Evolutionary conservation across 2,329 filamentous ascomycete species (phyloP), one percentile per base, ranked within the genome.

Genomic region (Calonectria fujianensis): DNA sequence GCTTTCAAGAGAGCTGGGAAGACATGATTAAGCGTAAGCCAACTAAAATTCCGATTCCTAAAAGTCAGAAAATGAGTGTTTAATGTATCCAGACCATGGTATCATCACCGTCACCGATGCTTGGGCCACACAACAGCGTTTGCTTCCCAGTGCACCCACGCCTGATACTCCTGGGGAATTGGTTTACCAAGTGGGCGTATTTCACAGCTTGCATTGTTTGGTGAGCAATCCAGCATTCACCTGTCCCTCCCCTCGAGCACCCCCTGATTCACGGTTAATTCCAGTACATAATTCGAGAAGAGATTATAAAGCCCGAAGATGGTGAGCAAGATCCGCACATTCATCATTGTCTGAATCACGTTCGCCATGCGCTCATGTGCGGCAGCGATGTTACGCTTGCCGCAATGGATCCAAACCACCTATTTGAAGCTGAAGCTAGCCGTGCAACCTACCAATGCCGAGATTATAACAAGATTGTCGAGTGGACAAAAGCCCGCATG

Each of bases 141-240:
- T 57, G 10, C 52, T 59, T 59, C 31, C 32, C 11, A 59, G 54
- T 27, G 54, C 32, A 8, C 32, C 54, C 16, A 32, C 54, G 11
- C 54, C 32, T 3, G 54, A 59, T 27, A 37, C 54, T 1, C 32
- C 54, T 5, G 52, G 52, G 5, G 52, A 57, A 35, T 35, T 24
- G 8, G 29, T 57, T 35, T 57, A 57, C 18, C 52, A 57, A 35
- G 52, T 57, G 3, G 52, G 29, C 6, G 52, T 57, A 8, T 57
- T 57, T n/a, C 52, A 57, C 52, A 57, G 52, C 20, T 35, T 57
- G 31, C 52, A 57, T 31, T 57, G 52, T n/a, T 35, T 57, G 31
- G 52, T 57, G 31, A 57, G 52, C 16, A 5, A 24, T 24, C 8
- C 24, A 24, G 1, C 20, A 13, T 18, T 20, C 41, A 2, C 9